phyloP scores from a whole-genome alignment of 805 yeast genomes.

The Pichia nakasei region DNA sequence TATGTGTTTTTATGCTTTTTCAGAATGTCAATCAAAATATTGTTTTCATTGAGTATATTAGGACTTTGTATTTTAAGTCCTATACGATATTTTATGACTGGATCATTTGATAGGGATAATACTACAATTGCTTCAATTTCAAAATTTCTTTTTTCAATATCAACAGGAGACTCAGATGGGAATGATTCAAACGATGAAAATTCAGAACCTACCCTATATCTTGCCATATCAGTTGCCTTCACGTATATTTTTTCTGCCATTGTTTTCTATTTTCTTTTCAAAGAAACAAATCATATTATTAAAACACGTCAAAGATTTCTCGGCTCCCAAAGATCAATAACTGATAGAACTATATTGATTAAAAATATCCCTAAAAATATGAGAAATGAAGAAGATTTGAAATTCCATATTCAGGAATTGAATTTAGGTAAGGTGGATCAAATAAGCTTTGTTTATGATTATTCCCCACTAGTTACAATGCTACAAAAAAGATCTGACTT shows the following conservation, averaged over 20 bases:
- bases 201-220: conserved; percentile 26
- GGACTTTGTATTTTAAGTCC: conserved; percentile 46
- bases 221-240: conserved; percentile 47
- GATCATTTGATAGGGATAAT: conserved; percentile 33
- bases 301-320: conserved; percentile 47
- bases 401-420: conserved; percentile 42
- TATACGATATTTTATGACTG: conserved; percentile 42
- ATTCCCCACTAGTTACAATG: conserved; percentile 31
- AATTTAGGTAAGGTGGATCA: conserved; percentile 48
- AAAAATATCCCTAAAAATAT: conserved; percentile 45
- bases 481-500: conserved; percentile 28
- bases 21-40: conserved; percentile 43
- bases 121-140: not conserved
- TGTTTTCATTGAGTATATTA: conserved; percentile 35
- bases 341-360: conserved; percentile 49
- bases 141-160: not conserved
- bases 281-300: conserved; percentile 40
- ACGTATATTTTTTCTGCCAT: conserved; percentile 45
- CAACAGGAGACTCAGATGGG: not conserved
- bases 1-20: conserved; percentile 51
- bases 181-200: conserved; percentile 10
- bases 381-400: conserved; percentile 35
- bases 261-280: conserved; percentile 36
- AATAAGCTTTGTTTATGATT: conserved; percentile 38
- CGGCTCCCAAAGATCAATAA: conserved; percentile 50